Evolutionary conservation across 768 basidiomycete species (phyloP).

Genomic region (Pulveroboletus sp.): DNA sequence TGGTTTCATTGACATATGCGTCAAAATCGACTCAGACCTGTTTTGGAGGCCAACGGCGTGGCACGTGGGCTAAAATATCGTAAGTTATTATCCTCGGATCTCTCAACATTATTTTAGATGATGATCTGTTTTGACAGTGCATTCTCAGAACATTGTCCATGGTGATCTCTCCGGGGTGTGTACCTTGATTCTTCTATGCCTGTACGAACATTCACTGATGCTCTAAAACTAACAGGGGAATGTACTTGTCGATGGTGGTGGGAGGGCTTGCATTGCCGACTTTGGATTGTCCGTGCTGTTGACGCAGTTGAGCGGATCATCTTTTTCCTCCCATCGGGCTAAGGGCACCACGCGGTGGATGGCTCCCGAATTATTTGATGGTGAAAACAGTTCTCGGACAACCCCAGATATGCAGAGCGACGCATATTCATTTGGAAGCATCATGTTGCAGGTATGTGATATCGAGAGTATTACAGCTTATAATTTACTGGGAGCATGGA

Average conservation of each 20-base stretch:
- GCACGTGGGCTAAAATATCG: not conserved
- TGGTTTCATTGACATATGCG: not conserved
- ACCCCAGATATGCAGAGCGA: not conserved
- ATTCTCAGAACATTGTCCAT: not conserved
- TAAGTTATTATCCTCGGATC: not conserved
- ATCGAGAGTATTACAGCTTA: not conserved
- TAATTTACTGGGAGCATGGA: not conserved
- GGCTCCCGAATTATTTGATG: not conserved
- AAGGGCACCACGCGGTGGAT: not conserved
- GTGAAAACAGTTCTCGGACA: not conserved
- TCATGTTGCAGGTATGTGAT: constrained; percentile 11
- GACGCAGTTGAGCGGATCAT: not conserved
- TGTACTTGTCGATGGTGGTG: not conserved
- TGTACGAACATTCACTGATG: too few species aligned
- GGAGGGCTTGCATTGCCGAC: constrained; percentile 1
- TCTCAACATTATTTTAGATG: not conserved
- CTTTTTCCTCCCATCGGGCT: not conserved
- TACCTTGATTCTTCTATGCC: too few species aligned
- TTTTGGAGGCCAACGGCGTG: not conserved
- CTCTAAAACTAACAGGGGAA: not conserved
- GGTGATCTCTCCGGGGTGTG: not conserved
- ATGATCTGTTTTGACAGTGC: not conserved
- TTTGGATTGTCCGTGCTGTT: constrained; percentile 7
- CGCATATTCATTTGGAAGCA: constrained; percentile 8
- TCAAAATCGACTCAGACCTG: not conserved